Conservation (phyloP, 1,284 basidiomycete genomes). For the Ceratobasidium sp. region DNA sequence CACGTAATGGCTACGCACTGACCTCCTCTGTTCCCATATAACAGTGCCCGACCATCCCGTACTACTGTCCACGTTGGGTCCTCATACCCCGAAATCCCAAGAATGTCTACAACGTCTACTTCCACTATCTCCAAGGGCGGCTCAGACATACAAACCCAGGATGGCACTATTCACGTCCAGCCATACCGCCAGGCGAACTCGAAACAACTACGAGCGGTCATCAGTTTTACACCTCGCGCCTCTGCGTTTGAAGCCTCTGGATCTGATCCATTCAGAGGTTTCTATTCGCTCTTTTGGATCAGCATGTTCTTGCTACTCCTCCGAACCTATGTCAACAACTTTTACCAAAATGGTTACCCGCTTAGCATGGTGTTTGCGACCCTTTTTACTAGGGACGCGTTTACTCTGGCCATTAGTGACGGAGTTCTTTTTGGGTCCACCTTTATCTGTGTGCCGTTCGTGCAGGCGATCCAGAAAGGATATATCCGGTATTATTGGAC, state of each 20-base stretch:
- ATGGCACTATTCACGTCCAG: conserved; percentile 65
- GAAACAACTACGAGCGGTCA: conserved; percentile 74
- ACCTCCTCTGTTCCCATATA: conserved; percentile 11
- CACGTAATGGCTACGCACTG: conserved; percentile 13
- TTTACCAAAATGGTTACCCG: conserved; percentile 78
- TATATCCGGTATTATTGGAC: conserved; percentile 81
- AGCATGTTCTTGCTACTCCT: conserved; percentile 74
- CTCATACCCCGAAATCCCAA: background rate
- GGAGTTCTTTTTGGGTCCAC: conserved; percentile 80
- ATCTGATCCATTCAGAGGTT: conserved; percentile 90
- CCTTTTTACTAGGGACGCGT: conserved; percentile 87
- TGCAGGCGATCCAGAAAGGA: conserved; percentile 73
- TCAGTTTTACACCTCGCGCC: conserved; percentile 84
- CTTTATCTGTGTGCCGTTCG: conserved; percentile 81
- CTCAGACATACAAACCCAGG: conserved; percentile 42
- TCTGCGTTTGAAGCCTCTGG: conserved; percentile 81
- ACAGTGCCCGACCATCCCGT: conserved; percentile 10
- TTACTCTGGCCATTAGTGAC: conserved; percentile 86
- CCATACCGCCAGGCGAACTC: conserved; percentile 68
- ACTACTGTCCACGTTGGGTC: conserved; percentile 25
- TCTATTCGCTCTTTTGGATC: conserved; percentile 90
- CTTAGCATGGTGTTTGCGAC: conserved; percentile 84
- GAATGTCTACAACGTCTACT: conserved; percentile 17
- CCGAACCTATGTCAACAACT: conserved; percentile 77
- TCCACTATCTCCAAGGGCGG: conserved; percentile 42